phyloP scores from a whole-genome alignment of 208 protist species.

The Trypanosoma avium region DNA sequence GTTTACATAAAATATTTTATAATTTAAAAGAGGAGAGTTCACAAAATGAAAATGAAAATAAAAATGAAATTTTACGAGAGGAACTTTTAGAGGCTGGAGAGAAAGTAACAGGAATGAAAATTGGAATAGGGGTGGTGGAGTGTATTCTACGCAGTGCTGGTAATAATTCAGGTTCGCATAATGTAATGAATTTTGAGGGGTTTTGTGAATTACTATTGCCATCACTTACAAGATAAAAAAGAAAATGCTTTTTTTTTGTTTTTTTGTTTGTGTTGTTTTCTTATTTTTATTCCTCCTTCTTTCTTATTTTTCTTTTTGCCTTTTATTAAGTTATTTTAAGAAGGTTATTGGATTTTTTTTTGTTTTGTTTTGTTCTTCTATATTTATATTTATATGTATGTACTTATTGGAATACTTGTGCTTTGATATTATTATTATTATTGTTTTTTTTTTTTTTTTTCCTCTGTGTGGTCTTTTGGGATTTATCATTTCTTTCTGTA shows the following conservation, averaged over 20 bases:
- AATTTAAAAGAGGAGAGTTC: constrained; percentile 19
- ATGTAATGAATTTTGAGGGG: constrained; percentile 11
- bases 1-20: constrained; percentile 7
- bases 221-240: neutral
- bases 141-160: constrained; percentile 4
- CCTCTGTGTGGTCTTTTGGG: neutral
- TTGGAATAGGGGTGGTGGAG: neutral
- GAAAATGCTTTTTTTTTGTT: neutral
- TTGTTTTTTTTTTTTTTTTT: neutral
- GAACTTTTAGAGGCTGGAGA: constrained; percentile 16
- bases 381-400: neutral
- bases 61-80: constrained; percentile 14
- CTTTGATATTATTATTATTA: neutral
- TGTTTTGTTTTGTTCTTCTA: too few relatives aligned
- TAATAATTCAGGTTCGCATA: neutral
- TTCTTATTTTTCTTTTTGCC: too few relatives aligned
- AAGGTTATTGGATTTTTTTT: too few relatives aligned
- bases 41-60: too few relatives aligned
- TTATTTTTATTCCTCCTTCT: too few relatives aligned
- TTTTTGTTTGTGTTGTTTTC: neutral
- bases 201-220: constrained; percentile 21
- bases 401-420: neutral
- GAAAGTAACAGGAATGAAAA: neutral
- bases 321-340: too few relatives aligned
- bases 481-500: too few relatives aligned